Conservation (phyloP, 139 green algal genomes). For the Chlamydomonas incerta region DNA sequence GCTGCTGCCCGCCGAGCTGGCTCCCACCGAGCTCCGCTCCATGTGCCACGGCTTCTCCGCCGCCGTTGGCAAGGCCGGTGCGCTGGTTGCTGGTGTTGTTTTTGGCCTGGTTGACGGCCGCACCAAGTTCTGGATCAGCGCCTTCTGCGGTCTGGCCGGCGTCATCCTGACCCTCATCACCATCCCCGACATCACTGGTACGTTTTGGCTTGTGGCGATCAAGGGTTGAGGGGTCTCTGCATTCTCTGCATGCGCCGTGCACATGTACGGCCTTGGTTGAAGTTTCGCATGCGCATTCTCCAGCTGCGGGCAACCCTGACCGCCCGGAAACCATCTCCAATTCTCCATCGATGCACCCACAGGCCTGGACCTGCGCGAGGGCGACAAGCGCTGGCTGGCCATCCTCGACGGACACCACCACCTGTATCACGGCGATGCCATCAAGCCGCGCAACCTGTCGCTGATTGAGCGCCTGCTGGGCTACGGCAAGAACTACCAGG, state of each 20-base stretch:
- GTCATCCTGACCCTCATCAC: slow-evolving; percentile 26
- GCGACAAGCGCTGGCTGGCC: slow-evolving; percentile 38
- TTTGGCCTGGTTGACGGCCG: slow-evolving; percentile 30
- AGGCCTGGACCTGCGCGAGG: slow-evolving; percentile 42
- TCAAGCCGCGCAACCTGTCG: slow-evolving; percentile 33
- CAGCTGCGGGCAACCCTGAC: too few relatives aligned
- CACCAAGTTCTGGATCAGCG: slow-evolving; percentile 42
- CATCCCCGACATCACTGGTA: slow-evolving; percentile 19
- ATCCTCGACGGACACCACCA: slow-evolving; percentile 32
- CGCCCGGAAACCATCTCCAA: too few relatives aligned
- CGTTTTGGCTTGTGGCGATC: too few relatives aligned
- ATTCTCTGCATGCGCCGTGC: too few relatives aligned
- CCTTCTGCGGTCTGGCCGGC: slow-evolving; percentile 39
- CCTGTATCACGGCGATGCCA: slow-evolving; percentile 2
- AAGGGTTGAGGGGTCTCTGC: too few relatives aligned
- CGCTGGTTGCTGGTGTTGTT: slow-evolving; percentile 50
- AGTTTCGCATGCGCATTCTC: too few relatives aligned
- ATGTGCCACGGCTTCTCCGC: slow-evolving; percentile 59
- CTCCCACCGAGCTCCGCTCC: slow-evolving; percentile 41
- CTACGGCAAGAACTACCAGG: slow-evolving; percentile 20
- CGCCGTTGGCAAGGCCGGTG: slow-evolving; percentile 56
- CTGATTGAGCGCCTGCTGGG: slow-evolving; percentile 30
- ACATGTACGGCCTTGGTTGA: too few relatives aligned
- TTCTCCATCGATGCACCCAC: too few relatives aligned
- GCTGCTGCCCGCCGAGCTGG: slow-evolving; percentile 43